Evolutionary conservation across 805 yeast species (phyloP).

Genomic region (Candida incommunis): DNA sequence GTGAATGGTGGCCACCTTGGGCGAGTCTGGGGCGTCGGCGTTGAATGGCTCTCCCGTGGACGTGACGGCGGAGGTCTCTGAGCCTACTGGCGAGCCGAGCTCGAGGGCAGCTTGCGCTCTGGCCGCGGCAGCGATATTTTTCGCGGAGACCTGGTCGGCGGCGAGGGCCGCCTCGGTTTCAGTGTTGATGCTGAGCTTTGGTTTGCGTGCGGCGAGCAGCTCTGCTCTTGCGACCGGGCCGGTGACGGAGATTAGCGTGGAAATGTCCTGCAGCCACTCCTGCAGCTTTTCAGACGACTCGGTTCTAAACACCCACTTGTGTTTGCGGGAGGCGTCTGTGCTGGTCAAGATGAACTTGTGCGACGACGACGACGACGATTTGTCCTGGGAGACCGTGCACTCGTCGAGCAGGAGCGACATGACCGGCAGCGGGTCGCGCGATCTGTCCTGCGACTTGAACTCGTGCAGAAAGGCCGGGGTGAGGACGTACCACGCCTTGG

Average conservation of each 20-base stretch:
- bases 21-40: slow-evolving; percentile 3
- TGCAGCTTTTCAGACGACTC: slow-evolving; percentile 69
- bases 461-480: slow-evolving; percentile 85
- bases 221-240: not conserved
- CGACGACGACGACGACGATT: slow-evolving; percentile 18
- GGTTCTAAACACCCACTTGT: slow-evolving; percentile 92
- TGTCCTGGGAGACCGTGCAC: slow-evolving; percentile 63
- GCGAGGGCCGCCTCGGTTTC: slow-evolving; percentile 2
- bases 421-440: slow-evolving; percentile 66
- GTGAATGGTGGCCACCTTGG: slow-evolving; percentile 5
- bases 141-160: slow-evolving; percentile 2
- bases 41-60: slow-evolving; percentile 15
- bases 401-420: slow-evolving; percentile 71
- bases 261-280: slow-evolving; percentile 72
- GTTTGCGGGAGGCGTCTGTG: slow-evolving; percentile 13
- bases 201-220: not conserved
- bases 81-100: slow-evolving; percentile 9
- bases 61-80: slow-evolving; percentile 15
- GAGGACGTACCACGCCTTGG: slow-evolving; percentile 80
- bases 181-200: slow-evolving; percentile 1
- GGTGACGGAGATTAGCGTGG: slow-evolving; percentile 44
- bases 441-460: slow-evolving; percentile 70
- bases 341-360: slow-evolving; percentile 66
- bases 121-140: slow-evolving; percentile 5
- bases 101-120: slow-evolving; percentile 3